phyloP scores from a whole-genome alignment of 1,284 basidiomycete species.

The Irpex sp. region DNA sequence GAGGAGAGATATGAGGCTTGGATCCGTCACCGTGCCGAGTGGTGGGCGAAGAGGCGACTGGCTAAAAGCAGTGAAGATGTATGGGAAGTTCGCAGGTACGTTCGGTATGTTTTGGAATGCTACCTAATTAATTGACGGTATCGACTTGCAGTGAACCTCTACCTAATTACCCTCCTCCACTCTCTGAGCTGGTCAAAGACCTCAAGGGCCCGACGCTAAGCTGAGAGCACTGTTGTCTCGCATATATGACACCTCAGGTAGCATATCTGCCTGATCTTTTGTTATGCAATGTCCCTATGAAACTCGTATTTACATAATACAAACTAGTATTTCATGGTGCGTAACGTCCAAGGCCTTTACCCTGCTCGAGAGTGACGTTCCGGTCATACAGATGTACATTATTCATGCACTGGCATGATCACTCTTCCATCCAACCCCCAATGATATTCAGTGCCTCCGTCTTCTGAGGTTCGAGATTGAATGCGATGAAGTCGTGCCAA shows the following conservation, averaged over 20 bases:
- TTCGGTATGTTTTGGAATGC: slow-evolving; percentile 14
- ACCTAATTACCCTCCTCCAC: slow-evolving; percentile 25
- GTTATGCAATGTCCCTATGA: no score
- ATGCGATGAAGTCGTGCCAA: slow-evolving; percentile 12
- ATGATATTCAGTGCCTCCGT: slow-evolving; percentile 7
- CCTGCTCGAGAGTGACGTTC: no score
- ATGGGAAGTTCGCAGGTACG: slow-evolving; percentile 84
- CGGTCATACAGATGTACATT: no score
- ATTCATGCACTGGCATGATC: neutral
- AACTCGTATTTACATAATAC: no score
- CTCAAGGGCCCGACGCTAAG: neutral
- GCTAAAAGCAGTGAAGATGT: slow-evolving; percentile 88
- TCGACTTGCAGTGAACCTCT: slow-evolving; percentile 23
- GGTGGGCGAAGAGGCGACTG: slow-evolving; percentile 81
- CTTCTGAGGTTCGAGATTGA: slow-evolving; percentile 12
- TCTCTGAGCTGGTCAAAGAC: neutral
- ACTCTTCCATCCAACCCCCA: neutral
- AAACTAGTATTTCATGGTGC: no score
- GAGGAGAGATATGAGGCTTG: slow-evolving; percentile 80
- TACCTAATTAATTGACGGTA: neutral
- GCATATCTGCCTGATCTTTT: neutral
- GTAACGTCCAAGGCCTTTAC: no score
- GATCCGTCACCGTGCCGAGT: slow-evolving; percentile 85
- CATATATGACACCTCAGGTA: neutral
- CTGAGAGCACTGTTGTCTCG: neutral